Evolutionary conservation across 352 stramenopile genomes (phyloP), one percentile per base, ranked within the genome.

Genomic region (Saprolegnia diclina): DNA sequence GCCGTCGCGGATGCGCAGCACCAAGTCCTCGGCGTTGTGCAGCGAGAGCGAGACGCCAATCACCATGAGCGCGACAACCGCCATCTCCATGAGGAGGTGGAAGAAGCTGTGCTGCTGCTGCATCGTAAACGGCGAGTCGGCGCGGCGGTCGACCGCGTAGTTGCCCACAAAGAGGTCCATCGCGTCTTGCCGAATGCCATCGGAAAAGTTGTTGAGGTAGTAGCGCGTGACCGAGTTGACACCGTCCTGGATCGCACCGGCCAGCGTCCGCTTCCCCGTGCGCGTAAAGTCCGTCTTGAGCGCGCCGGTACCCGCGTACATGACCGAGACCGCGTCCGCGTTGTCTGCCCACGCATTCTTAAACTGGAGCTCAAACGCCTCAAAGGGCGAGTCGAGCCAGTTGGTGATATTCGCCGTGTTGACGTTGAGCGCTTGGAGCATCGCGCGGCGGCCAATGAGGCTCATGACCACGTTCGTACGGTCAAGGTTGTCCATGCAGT

Each of bases 401-500:
- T 64, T 69, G 3, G 22, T 29, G 5, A 67, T 70, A 22, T 72
- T 45, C 19, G 72, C 76, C 24, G 73, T 38, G 21, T 64, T 29
- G 35, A 85, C 64, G 1, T 77, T 72, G 1, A 98, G 75, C 55
- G 92, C 81, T 61, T 78, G 77, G 53, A 96, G 87, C 52, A 96
- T 76, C 35, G 88, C 75, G n/a, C 86, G 81, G 44, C 91, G 80
- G 46, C 89, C 92, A 71, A 98, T 96, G 45, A 98, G 82, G 73
- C 90, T 97, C 80, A 98, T 97, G 48, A 98, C 94, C 38, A 99
- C 95, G 75, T 98, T 98, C 11, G 95, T 99, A 38, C 96, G 84
- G 82, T 99, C 96, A 13, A 99, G 78, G 76, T 96, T 98, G 83
- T 99, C 96, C 90, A 99, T 98, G 79, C 96, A 99, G 81, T 99